These are phyloP conservation scores for Kregervanrija pseudodelftensis DNA, from an alignment of 805 yeast species.

Conservation along the genomic window DNA sequence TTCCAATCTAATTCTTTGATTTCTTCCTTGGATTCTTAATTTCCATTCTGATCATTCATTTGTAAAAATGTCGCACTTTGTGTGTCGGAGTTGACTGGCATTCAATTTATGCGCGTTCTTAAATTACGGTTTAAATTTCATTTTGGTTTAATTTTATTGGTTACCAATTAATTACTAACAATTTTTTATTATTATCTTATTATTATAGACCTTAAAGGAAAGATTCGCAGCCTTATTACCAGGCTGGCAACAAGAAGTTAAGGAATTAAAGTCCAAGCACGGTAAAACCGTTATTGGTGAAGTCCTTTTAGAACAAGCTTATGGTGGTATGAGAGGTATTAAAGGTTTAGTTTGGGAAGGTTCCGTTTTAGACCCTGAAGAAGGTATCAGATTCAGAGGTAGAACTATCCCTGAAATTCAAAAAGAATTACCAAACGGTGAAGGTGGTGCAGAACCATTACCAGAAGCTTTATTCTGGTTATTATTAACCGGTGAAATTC, in stretches of 20 bases:
- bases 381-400: conserved; percentile 84
- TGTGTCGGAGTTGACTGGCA: too few species aligned
- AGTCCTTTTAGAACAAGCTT: conserved; percentile 70
- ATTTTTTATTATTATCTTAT: not conserved
- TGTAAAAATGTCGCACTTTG: too few species aligned
- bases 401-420: conserved; percentile 75
- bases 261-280: conserved; percentile 81
- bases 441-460: conserved; percentile 54
- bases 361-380: conserved; percentile 75
- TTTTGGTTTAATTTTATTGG: not conserved
- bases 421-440: conserved; percentile 66
- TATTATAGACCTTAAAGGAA: conserved; percentile 71
- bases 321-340: conserved; percentile 90
- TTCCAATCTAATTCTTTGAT: too few species aligned
- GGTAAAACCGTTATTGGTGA: conserved; percentile 80
- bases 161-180: not conserved
- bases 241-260: conserved; percentile 85
- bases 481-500: conserved; percentile 75
- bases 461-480: conserved; percentile 85
- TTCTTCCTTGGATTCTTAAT: too few species aligned
- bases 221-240: conserved; percentile 91
- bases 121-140: not conserved
- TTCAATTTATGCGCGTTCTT: too few species aligned
- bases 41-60: too few species aligned
- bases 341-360: conserved; percentile 87